A percentile compares a stretch with the other conserved stretches of the same genome.
phyloP scores from a whole-genome alignment of 1,284 basidiomycete species.

The Fomes fomentarius region DNA sequence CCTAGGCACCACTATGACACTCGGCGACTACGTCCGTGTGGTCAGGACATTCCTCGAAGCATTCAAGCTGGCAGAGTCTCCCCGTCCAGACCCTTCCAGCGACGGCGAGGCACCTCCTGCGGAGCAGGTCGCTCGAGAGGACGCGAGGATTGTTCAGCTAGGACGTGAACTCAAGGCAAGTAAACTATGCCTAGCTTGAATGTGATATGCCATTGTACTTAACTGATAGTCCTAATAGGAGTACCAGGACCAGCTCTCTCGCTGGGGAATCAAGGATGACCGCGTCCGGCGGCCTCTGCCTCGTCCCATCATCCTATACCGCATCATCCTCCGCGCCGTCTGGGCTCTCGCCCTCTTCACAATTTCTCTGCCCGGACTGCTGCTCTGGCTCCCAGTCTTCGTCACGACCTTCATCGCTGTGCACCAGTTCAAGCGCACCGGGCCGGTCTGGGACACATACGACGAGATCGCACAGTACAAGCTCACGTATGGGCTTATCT shows the following conservation, averaged over 20 bases:
- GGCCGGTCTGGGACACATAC: conserved; percentile 80
- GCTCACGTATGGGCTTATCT: conserved; percentile 77
- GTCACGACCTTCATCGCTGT: conserved; percentile 65
- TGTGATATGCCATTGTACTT: too few relatives aligned
- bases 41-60: conserved; percentile 73
- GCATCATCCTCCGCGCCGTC: conserved; percentile 65
- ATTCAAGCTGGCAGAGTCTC: conserved; percentile 54
- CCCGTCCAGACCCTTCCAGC: conserved; percentile 24
- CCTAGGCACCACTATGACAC: conserved; percentile 77
- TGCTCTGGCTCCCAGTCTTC: conserved; percentile 82
- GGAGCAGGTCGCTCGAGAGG: conserved; percentile 31
- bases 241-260: conserved; percentile 72
- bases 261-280: conserved; percentile 79
- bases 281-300: conserved; percentile 69
- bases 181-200: too few relatives aligned
- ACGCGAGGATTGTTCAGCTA: conserved; percentile 44
- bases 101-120: conserved; percentile 31
- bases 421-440: conserved; percentile 73
- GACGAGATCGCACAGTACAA: conserved; percentile 91
- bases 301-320: conserved; percentile 56
- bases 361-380: conserved; percentile 78
- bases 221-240: too few relatives aligned
- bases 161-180: conserved; percentile 64
- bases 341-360: conserved; percentile 70
- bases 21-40: conserved; percentile 83